phyloP scores from a whole-genome alignment of 306 rosid species.

The Chamaecrista fasciculata region DNA sequence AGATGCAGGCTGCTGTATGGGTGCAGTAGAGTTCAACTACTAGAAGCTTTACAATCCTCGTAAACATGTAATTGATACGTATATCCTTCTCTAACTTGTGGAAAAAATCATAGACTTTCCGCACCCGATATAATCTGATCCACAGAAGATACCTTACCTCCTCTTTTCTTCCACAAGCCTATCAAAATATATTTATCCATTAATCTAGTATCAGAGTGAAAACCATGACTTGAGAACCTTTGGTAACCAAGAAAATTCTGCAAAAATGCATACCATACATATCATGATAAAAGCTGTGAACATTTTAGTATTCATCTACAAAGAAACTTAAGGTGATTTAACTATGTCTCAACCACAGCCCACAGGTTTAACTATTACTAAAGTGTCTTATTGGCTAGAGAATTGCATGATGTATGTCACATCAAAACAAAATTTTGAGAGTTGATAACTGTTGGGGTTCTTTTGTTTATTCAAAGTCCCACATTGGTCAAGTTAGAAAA shows the following conservation, averaged over 20 bases:
- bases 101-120: constrained; percentile 54
- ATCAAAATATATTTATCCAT: constrained; percentile 21
- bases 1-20: constrained; percentile 96
- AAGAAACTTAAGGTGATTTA: neutral
- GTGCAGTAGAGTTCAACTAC: constrained; percentile 97
- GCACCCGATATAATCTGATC: constrained; percentile 81
- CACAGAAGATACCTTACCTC: constrained; percentile 83
- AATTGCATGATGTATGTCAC: neutral
- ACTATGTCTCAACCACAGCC: constrained; percentile 3
- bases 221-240: constrained; percentile 21
- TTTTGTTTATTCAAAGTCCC: too few species aligned
- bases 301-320: neutral
- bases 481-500: too few species aligned
- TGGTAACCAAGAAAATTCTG: constrained; percentile 7
- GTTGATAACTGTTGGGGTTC: too few species aligned
- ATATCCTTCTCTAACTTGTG: constrained; percentile 80
- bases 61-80: constrained; percentile 72
- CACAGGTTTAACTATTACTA: constrained; percentile 7
- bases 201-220: constrained; percentile 14
- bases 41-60: constrained; percentile 76
- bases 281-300: constrained; percentile 13
- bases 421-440: neutral
- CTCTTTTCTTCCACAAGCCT: constrained; percentile 77
- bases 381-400: constrained; percentile 3
- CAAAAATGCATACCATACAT: constrained; percentile 13